Base-by-base conservation (phyloP, 306 rosid genomes). In the Delonix regia region DNA sequence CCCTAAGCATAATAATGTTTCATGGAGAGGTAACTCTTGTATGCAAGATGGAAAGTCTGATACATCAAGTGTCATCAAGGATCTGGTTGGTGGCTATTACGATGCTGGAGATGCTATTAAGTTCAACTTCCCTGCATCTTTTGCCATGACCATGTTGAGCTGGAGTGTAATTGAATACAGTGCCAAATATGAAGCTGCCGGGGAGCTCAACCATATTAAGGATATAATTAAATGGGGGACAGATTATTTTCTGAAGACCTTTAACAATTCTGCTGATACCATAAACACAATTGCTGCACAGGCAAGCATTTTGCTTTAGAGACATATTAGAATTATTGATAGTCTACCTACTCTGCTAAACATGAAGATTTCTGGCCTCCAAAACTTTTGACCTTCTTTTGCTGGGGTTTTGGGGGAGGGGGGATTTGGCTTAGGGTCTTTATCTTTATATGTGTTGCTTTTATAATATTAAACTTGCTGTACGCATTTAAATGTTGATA, bases 81-180 rank as follows among this genome's bases (percentile, higher is more conserved):
- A 92, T 87, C 85, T 92, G 33, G 73, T 83, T 9, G 97, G 97
- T 49, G 97, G 97, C 11, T 92, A 74, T 61, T 92, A 92, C 47
- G 97, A 92, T 64, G 97, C 93, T 33, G 97, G 97, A 27, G 96
- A 92, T 53, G 93, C 93, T 5, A 92, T 87, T 81, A 92, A 92
- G 86, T 90, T 88, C 85, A 66, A 92, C 77, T 92, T 90, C 57
- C 97, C 97, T 12, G 36, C 39, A 77, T 85, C 97, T 0, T 92
- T 90, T 63, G 69, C 97, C 57, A 81, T 92, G 85, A 92, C 97
- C 72, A 83, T 92, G 95, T 75, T 92, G 68, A 92, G 97, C 70
- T 92, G 97, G 97, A 92, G 95, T 21, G 97, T 92, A 3, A 87
- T 92, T 6, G 97, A 92, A 75, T 92, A 92, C 86, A 92, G 93